Conservation (phyloP, 1,139 yeast genomes). For the Hansenula lynferdii region DNA sequence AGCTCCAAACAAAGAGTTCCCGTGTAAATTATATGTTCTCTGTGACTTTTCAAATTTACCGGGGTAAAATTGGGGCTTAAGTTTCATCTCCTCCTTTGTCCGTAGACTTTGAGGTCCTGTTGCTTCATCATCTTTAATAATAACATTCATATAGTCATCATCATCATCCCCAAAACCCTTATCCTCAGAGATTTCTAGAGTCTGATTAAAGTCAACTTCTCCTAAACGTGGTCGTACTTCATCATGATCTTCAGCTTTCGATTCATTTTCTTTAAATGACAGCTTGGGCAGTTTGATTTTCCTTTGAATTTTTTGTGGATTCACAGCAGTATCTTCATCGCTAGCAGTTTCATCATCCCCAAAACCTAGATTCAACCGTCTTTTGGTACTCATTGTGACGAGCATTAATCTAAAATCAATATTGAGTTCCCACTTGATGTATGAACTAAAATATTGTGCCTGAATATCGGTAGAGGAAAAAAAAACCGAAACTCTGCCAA, state of each 20-base stretch:
- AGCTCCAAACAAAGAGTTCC: conserved; percentile 8
- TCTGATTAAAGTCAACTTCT: neutral
- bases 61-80: neutral
- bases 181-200: neutral
- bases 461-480: no score
- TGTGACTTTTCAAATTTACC: conserved; percentile 1
- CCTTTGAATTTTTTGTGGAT: neutral
- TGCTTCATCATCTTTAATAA: conserved; percentile 9
- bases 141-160: conserved; percentile 16
- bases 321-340: conserved; percentile 3
- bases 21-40: neutral
- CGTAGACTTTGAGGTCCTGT: conserved; percentile 7
- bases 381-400: conserved; percentile 7
- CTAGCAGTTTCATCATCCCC: conserved; percentile 14
- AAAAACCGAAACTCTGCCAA: no score
- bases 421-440: neutral
- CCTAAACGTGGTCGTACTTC: conserved; percentile 12
- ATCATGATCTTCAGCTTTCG: conserved; percentile 14
- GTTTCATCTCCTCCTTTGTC: neutral
- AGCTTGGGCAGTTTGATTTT: conserved; percentile 10
- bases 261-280: conserved; percentile 5
- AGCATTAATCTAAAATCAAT: conserved; percentile 2
- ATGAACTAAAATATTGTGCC: neutral
- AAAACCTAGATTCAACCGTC: conserved; percentile 21
- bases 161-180: neutral